Base-by-base conservation (phyloP, 306 rosid species). In the Cicer arietinum region DNA sequence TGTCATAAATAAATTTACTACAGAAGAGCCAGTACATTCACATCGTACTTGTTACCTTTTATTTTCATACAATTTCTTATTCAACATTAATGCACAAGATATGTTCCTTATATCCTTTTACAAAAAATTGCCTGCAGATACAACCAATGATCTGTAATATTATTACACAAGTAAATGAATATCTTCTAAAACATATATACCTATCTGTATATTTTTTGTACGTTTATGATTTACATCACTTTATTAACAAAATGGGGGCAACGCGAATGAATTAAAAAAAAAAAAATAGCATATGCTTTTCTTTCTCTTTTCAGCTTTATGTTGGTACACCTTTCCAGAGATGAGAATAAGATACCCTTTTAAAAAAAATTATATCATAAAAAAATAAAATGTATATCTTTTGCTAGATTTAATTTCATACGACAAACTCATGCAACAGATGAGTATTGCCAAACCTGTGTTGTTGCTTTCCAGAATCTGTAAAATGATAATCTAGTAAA, bases 391-490 rank as follows among this genome's bases (percentile, higher is more conserved):
- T 30, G 35, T 30, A 62, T 63, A 43, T 41, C 52, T 65, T 65
- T 65, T 42, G 52, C 22, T 58, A 39, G 69, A 63, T 73, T 63
- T 65, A 54, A 85, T 61, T 63, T 65, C 63, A 85, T 61, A 90
- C 90, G 50, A 91, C 94, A 90, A 94, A 90, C 82, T 93, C 96
- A 60, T 84, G 96, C 46, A 91, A 71, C 79, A 88, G 69, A 73
- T 87, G 91, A 66, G 93, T 76, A 63, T 84, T 89, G 56, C 85
- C 83, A 77, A 87, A 89, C 87, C 87, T 89, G 92, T 81, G 86
- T 30, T 86, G 90, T 72, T 86, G 92, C 85, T 90, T 86, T 75
- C 80, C 92, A 30, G 83, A 30, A 35, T 91, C 94, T 54, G 84
- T 71, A 79, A 86, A 86, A 61, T 89, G 90, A 70, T 88, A 89